Base-by-base conservation (phyloP, 225 moss, liverwort and hornwort genomes). In the Sphagnum contortum region DNA sequence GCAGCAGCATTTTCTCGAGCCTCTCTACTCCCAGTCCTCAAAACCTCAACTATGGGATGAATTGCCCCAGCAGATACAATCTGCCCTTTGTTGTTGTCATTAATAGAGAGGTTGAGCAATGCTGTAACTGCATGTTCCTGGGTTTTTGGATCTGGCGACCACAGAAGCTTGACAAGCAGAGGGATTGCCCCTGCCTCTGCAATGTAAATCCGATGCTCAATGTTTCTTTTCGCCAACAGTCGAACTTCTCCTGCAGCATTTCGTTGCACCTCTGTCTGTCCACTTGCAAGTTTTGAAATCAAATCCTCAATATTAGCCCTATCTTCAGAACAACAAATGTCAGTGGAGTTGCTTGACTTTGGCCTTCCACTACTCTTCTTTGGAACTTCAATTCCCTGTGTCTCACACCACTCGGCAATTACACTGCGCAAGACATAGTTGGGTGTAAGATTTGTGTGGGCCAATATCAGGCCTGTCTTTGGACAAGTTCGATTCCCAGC, bases 81-180 rank as follows among this genome's bases (percentile, higher is more conserved):
- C 0, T 68, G 75, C 14, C 84, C 79, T 75, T 92, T 95, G 77
- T 95, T 95, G 64, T 67, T 81, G 8, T 91, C 88, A 59, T 89
- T 82, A 57, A 92, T 92, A 3, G 95, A 95, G 57, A 95, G 63
- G 54, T 95, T 95, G 60, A 95, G 63, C 3, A 92, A 77, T 4
- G 95, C 86, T 12, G 92, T 95, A 0, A 95, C 95, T 10, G 88
- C 90, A 56, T 92, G 89, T 64, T 95, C 90, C 71, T 90, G 92
- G 2, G 88, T 92, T 75, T 76, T 83, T 48, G 63, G 64, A 70
- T 87, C 88, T 10, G 64, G 61, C 2, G 88, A 88, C 4, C 61
- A 68, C 45, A 95, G 47, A n/a, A 92, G 68, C 8, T 64, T 67
- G 7, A 95, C 89, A 4, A 94, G 67, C 8, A 88, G 74, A 44